Conservation (phyloP, 2,329 filamentous ascomycete species). For the Alternaria tenuissima region DNA sequence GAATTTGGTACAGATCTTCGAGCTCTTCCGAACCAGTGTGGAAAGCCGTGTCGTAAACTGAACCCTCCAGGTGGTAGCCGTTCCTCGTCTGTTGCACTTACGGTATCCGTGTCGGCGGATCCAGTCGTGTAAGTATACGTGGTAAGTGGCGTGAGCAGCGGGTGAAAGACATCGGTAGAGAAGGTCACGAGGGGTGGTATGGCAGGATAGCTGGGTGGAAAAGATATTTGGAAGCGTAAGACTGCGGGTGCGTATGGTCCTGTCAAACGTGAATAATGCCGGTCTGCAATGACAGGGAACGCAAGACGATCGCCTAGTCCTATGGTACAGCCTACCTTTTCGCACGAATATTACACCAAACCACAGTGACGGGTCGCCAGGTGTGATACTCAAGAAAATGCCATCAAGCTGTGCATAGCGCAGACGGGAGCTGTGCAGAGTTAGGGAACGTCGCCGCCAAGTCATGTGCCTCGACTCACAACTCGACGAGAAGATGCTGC, state of each 20-base stretch:
- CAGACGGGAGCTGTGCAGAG: constrained; percentile 71
- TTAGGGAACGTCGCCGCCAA: constrained; percentile 34
- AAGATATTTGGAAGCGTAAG: constrained; percentile 88
- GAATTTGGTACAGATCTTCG: constrained; percentile 41
- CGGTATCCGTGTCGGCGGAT: constrained; percentile 74
- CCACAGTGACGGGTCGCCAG: constrained; percentile 83
- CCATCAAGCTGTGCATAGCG: constrained; percentile 85
- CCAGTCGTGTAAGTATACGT: constrained; percentile 92
- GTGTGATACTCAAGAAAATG: constrained; percentile 84
- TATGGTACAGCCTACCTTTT: constrained; percentile 67
- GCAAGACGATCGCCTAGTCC: constrained; percentile 22
- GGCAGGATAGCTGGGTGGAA: constrained; percentile 80
- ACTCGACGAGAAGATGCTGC: constrained; percentile 82
- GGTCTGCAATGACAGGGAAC: constrained; percentile 10
- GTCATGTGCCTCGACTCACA: constrained; percentile 63
- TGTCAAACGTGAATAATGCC: constrained; percentile 54
- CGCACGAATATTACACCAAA: constrained; percentile 91
- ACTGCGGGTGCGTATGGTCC: constrained; percentile 89
- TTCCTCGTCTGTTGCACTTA: constrained; percentile 84
- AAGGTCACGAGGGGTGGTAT: constrained; percentile 87
- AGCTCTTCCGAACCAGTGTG: constrained; percentile 76
- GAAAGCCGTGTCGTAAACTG: constrained; percentile 89
- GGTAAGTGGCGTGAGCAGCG: constrained; percentile 89
- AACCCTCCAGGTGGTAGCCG: constrained; percentile 87
- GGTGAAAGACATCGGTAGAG: constrained; percentile 92